Base-by-base conservation (phyloP, 2,329 filamentous ascomycete species). In the Trichophyton rubrum region DNA sequence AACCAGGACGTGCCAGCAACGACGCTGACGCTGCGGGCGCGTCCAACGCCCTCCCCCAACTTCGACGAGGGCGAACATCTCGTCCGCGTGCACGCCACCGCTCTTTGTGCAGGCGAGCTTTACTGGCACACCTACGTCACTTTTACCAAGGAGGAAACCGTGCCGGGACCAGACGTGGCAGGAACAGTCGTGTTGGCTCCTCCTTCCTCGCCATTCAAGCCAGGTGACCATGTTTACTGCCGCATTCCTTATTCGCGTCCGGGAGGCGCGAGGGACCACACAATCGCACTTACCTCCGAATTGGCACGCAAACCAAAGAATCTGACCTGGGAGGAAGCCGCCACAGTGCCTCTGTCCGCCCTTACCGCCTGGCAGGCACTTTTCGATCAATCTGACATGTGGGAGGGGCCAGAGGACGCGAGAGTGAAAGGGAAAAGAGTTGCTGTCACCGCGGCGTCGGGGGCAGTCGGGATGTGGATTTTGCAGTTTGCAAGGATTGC, bases 381-480 rank as follows among this genome's bases (percentile, higher is more conserved):
- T 1, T 78, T 79, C 55, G 69, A 71, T n/a, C 68, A 74, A 60
- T 68, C 66, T 1, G 69, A 70, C 35, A 66, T 17, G 64, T 60
- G 8, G 60, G 62, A 2, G 17, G 62, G n/a, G 62, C 63, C 33
- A 33, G 61, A 64, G 38, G 59, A 62, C 45, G 47, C 56, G 20
- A 22, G 30, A 3, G 65, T 47, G 3, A 68, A 66, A 63, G 63
- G 67, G 3, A 76, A 75, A 66, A 66, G 71, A n/a, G 67, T 79
- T 3, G 69, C 77, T 9, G 67, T 79, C 13, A 78, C 73, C 3
- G 78, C 71, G 55, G 77, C 77, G 0, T 73, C 75, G 3, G 77
- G 78, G 2, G 71, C 72, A 3, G 75, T 78, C 1, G 78, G 78
- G 2, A 67, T 72, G 35, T 79, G 75, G 77, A 67, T 71, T 24